phyloP scores from a whole-genome alignment of 345 rosid genomes.

The Eucalyptus sp. region DNA sequence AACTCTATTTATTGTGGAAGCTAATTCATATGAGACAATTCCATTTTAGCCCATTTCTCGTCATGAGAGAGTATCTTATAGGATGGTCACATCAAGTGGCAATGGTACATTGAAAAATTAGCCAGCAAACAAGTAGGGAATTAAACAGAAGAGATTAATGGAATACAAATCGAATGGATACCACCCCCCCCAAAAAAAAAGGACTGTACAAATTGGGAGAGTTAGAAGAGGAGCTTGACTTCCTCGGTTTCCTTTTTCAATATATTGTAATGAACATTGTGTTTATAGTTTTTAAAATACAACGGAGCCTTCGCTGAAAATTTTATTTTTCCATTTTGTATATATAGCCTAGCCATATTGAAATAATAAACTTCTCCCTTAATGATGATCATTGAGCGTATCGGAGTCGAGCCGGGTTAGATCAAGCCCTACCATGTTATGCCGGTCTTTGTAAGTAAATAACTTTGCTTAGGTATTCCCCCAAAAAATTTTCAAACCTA shows the following conservation, averaged over 20 bases:
- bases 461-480: too few species aligned
- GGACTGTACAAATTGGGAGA: too few species aligned
- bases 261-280: too few species aligned
- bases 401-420: rapidly evolving
- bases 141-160: neutral
- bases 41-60: neutral
- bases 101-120: neutral
- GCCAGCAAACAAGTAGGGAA: neutral
- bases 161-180: neutral
- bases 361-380: too few species aligned
- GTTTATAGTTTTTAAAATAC: too few species aligned
- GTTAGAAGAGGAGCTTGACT: too few species aligned
- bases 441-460: neutral
- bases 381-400: neutral
- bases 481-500: too few species aligned
- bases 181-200: too few species aligned
- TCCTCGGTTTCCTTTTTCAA: too few species aligned
- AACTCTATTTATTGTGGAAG: neutral
- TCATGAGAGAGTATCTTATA: neutral
- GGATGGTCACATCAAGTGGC: neutral
- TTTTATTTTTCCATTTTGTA: too few species aligned
- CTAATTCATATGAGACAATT: neutral
- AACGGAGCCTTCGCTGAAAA: too few species aligned
- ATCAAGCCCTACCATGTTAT: neutral
- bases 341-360: neutral